Evolutionary conservation across 352 stramenopile species (phyloP), one percentile per base, ranked within the genome.

Genomic region (Lagenidium giganteum): DNA sequence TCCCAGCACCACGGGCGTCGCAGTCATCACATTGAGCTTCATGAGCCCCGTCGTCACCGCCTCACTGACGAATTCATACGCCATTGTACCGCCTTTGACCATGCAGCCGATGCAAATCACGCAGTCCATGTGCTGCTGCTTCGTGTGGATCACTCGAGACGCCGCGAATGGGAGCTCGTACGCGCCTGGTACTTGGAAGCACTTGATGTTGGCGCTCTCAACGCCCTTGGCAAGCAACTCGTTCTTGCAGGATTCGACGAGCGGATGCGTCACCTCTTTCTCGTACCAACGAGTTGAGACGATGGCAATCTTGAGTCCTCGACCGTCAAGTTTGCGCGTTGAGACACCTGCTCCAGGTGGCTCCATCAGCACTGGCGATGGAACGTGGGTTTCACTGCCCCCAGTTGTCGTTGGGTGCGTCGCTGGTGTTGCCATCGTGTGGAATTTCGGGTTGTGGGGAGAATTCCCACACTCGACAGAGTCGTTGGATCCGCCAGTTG

Each of bases 11-110:
- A 92, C 72, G 9, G 85, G 81, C 25, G 67, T 81, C n/a, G 77
- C 69, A 2, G 84, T 98, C 58, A 88, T 81, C 28, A 98, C 67
- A 47, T 92, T 92, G 33, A 98, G 88, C 61, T 95, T 88, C 95
- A 98, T 99, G 48, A 99, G 86, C 25, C 90, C 96, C 59, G 88
- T 87, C 18, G 88, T 70, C 17, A 96, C 83, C 24, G 95, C 84
- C 39, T 98, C 86, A 39, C 82, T 87, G 66, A 99, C 98, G 59
- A 98, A 98, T 79, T 99, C 94, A 60, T 98, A 99, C 61, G 98
- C 90, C 69, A 97, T 95, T 14, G 96, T 99, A 13, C 94, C 87
- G 20, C 95, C 95, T 39, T 98, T 97, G 43, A 96, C 77, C 43
- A 97, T 80, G 52, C 89, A 97, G 9, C 96, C 96, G 42, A 97